Base-by-base conservation (phyloP, 1,284 basidiomycete genomes). In the Pseudozyma hubeiensis region DNA sequence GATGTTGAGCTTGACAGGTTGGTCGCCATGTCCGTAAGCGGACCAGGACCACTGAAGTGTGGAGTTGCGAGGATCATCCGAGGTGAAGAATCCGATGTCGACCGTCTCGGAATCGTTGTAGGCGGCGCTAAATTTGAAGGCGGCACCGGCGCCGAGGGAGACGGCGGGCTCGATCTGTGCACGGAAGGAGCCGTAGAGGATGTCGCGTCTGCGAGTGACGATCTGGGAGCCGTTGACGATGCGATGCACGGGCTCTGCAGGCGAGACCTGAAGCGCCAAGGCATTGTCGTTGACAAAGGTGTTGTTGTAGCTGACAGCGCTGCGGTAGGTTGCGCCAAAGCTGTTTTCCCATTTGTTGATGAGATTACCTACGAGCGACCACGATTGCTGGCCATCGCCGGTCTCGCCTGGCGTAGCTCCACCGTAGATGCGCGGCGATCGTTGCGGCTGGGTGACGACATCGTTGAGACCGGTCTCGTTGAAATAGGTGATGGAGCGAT, bases 151-250 rank as follows among this genome's bases (percentile, higher is more conserved):
- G 4, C 72, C 70, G 5, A 24, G 40, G 2, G 67, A 54, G n/a
- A 55, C 34, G 34, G 75, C 66, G 11, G 77, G 77, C 31, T 65
- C 49, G 49, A 81, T 66, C 16, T 63, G 55, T 33, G 79, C 69
- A 19, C 79, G 67, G 64, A 81, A 80, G 44, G 76, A 72, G 37
- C 79, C 79, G 51, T 77, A 81, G 47, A 74, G 78, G 39, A 81
- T 80, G 45, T 81, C 79, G 29, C 78, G 59, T 33, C 79, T 53
- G 37, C 78, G 64, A 10, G 78, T 74, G 48, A 77, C 66, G 41
- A 80, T 66, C 49, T 73, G 67, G 4, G 75, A 72, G 46, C 79
- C 79, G 39, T 75, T 75, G 44, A 75, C 71, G 51, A 78, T 80
- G 51, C 77, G 74, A 29, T 69, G 53, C 7, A 40, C 17, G 2